Percentiles rank a stretch among this genome's conserved stretches.
phyloP scores from a whole-genome alignment of 2,329 filamentous ascomycete species.

The Dichotomopilus funicola region DNA sequence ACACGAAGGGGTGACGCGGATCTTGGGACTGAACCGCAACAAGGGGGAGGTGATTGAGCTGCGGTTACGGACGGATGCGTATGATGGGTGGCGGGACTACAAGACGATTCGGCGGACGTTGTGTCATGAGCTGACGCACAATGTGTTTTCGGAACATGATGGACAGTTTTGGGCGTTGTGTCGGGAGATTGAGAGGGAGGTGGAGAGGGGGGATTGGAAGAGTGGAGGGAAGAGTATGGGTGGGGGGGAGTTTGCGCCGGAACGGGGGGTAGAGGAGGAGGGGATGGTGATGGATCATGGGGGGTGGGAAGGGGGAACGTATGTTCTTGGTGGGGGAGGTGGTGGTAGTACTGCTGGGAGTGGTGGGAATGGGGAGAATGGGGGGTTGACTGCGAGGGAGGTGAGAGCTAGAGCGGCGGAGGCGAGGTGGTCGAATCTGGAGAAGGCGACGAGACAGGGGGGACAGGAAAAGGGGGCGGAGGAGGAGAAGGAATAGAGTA shows the following conservation, averaged over 20 bases:
- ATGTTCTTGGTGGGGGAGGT: conserved; percentile 19
- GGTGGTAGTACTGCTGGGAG: conserved; percentile 9
- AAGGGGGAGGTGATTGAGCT: conserved; percentile 85
- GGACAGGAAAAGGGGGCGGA: not conserved
- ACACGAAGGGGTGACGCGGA: conserved; percentile 66
- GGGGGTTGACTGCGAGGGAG: conserved; percentile 20
- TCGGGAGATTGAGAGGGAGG: conserved; percentile 79
- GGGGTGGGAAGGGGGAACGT: conserved; percentile 22
- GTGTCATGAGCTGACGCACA: conserved; percentile 93
- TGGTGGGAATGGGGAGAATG: not conserved
- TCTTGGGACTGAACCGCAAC: conserved; percentile 82
- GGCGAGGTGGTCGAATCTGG: conserved; percentile 17
- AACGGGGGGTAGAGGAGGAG: conserved; percentile 5
- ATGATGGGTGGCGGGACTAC: conserved; percentile 92
- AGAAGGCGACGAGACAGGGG: conserved; percentile 10
- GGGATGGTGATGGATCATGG: conserved; percentile 22
- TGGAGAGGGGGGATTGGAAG: conserved; percentile 72
- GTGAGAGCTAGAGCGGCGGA: conserved; percentile 21
- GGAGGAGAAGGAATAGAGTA: not conserved
- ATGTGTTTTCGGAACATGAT: conserved; percentile 79
- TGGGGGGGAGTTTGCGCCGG: conserved; percentile 32
- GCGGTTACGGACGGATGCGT: conserved; percentile 82
- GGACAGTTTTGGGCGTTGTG: conserved; percentile 93
- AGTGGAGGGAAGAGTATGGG: conserved; percentile 60
- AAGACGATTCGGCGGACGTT: conserved; percentile 84